Percentiles rank a stretch among this genome's conserved stretches.
These are phyloP conservation scores for Anthracocystis panici-leucophaei DNA, from an alignment of 1,284 basidiomycete species.

Conservation along the genomic window DNA sequence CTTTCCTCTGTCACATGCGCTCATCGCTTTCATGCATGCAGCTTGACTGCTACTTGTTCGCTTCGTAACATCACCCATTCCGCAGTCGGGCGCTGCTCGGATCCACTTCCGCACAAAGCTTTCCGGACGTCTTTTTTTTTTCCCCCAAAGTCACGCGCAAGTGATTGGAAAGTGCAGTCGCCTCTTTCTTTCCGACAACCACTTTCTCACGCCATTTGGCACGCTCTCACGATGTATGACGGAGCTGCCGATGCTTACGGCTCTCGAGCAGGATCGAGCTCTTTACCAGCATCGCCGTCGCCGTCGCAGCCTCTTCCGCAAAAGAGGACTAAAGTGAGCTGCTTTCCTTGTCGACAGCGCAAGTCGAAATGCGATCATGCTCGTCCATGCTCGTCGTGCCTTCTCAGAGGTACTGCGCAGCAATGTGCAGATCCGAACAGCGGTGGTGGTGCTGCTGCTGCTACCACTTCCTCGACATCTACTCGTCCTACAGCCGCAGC, in stretches of 20 bases:
- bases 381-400: conserved; percentile 40
- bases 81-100: not conserved
- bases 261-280: conserved; percentile 4
- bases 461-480: conserved; percentile 6
- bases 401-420: conserved; percentile 26
- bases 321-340: conserved; percentile 40
- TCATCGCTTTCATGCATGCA: not conserved
- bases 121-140: not conserved
- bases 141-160: too few relatives aligned
- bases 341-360: conserved; percentile 36
- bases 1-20: not conserved
- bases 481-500: not conserved
- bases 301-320: conserved; percentile 11
- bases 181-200: too few relatives aligned
- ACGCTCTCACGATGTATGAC: not conserved
- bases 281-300: conserved; percentile 12
- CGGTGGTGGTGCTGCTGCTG: conserved; percentile 2
- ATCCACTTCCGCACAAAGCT: conserved; percentile 1
- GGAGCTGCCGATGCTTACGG: conserved; percentile 5
- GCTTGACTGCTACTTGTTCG: not conserved
- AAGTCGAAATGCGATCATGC: conserved; percentile 48
- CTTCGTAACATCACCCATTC: not conserved
- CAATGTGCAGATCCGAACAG: conserved; percentile 27
- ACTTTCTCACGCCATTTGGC: not conserved
- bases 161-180: too few relatives aligned